Base-by-base conservation (phyloP, 805 yeast genomes). In the Saccharomycopsis fermentans region DNA sequence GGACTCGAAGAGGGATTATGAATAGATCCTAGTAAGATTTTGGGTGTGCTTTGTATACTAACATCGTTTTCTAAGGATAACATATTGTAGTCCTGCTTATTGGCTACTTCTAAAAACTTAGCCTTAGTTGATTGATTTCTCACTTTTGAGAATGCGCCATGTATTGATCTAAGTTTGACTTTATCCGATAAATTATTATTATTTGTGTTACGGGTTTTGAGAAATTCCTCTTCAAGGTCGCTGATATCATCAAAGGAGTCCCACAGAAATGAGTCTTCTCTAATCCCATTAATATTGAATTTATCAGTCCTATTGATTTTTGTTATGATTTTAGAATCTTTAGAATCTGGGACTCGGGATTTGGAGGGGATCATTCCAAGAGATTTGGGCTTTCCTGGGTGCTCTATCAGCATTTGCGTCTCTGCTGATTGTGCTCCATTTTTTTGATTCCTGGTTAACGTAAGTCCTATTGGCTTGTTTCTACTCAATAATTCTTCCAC, bases 401-500 rank as follows among this genome's bases (percentile, higher is more conserved):
- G 9, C 35, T 32, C 29, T 21, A 16, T 8, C 6, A 27, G 32
- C 32, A 6, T 14, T 40, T 40, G 26, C 24, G 24, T 26, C 9
- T 43, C 29, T 16, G n/a, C 3, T 24, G 6, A 29, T 11, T 43
- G 48, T 40, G 4, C 29, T 24, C 27, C 26, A 21, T 43, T 26
- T 21, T 19, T 43, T 16, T 21, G 26, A 21, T 5, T 43, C n/a
- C 12, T 43, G 21, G 50, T 21, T 43, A n/a, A 9, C 5, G 26
- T 43, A 43, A 14, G 2, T 21, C 24, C 16, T 6, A 29, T 24
- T n/a, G 50, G 29, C 50, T 43, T 43, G 24, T 43, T 21, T 43
- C 50, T 43, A 29, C 50, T 43, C 29, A 43, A 43, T 43, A 43
- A 43, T 43, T 43, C 50, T 43, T 43, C 50, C 29, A 43, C 50